Evolutionary conservation across 2,329 filamentous ascomycete species (phyloP), one percentile per base, ranked within the genome.

Genomic region (Neofusicoccum sp.): DNA sequence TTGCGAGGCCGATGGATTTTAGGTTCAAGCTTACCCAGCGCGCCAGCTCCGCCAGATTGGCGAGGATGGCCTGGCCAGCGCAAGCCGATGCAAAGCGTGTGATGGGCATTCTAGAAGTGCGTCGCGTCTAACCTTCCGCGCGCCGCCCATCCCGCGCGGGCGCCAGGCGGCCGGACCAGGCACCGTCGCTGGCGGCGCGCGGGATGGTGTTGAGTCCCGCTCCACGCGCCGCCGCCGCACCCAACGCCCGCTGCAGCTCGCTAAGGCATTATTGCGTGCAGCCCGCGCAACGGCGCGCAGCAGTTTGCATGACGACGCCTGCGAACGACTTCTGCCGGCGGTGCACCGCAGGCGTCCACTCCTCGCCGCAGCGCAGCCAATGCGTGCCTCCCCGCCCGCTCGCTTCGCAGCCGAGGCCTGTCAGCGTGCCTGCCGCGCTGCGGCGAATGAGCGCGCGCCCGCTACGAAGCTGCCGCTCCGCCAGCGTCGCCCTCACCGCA

Each of bases 181-280:
- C 6, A 44, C 16, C 9, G 12, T 43, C 14, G 41, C n/a, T 1
- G n/a, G 31, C 14, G 37, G 28, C 31, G 22, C 22, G 43, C 34
- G 7, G 12, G 22, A 7, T 56, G 52, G 52, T 44, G 52, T 56
- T 56, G 52, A 56, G 39, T 22, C 22, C 22, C 22, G 22, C 22
- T 22, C 22, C 22, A 22, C 22, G 22, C 22, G 22, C 22, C 22
- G 22, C 29, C 7, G 28, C 47, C 5, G 47, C 29, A 29, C 3
- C 29, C 45, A 33, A 34, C 45, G 29, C 47, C 7, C 29, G 4
- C 47, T 54, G 49, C 39, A 34, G 41, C 41, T 44, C 41, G 54
- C 54, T 45, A 37, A 58, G 41, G 54, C 54, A 28, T 29, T 7
- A 47, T 58, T 45, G 41, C 41, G 43, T 47, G 41, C 54, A 58